Evolutionary conservation across 805 yeast species (phyloP).

Genomic region (Ogataea paraovalis): DNA sequence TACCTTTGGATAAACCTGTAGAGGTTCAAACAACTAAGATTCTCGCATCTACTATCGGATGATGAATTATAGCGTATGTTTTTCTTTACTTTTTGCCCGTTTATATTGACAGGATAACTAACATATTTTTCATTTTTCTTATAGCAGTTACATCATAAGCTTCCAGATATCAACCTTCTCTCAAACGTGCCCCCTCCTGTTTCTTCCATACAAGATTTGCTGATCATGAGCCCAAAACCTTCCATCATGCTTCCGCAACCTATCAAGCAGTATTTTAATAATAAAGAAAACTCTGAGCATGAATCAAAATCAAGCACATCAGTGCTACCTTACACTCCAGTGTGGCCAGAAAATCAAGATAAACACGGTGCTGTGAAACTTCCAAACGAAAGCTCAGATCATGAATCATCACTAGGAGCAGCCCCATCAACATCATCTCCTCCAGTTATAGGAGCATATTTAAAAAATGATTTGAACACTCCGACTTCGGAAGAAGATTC

Average conservation of each 20-base stretch:
- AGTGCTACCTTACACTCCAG: constrained; percentile 1
- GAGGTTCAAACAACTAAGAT: background rate
- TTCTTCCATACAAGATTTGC: constrained; percentile 7
- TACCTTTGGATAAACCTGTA: background rate
- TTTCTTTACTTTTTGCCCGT: background rate
- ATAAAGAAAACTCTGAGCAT: constrained; percentile 3
- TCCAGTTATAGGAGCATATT: background rate
- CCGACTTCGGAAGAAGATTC: background rate
- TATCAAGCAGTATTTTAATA: constrained; percentile 5
- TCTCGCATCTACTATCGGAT: background rate
- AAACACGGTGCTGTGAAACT: background rate
- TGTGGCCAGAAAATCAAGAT: background rate
- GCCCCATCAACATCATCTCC: background rate
- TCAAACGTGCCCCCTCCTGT: constrained; percentile 16
- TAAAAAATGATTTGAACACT: background rate
- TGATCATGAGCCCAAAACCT: constrained; percentile 8
- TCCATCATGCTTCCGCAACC: constrained; percentile 16
- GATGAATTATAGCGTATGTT: constrained; percentile 2
- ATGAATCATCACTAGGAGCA: background rate
- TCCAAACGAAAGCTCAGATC: background rate
- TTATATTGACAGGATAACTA: no score
- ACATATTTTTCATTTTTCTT: background rate
- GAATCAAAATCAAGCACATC: constrained; percentile 4
- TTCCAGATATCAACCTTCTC: constrained; percentile 8
- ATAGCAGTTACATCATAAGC: constrained; percentile 1